Base-by-base conservation (phyloP, 495 filamentous ascomycete genomes). In the Penicillium herquei region DNA sequence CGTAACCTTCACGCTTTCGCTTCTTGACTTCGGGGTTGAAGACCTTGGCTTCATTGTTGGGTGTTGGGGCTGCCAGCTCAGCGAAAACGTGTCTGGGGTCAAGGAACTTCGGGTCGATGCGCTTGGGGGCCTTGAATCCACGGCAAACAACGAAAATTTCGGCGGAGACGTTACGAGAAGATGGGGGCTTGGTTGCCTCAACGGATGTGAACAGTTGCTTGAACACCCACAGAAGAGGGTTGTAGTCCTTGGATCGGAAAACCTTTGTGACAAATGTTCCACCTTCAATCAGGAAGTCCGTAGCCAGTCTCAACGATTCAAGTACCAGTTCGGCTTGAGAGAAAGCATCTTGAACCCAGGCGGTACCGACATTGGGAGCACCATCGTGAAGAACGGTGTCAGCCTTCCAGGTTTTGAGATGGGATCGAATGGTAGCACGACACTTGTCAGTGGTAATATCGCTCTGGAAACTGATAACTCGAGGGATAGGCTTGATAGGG, bases 381-480 rank as follows among this genome's bases (percentile, higher is more conserved):
- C 94, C 94, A 74, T 99, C 94, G 76, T 98, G 94, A 44, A 99
- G 80, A n/a, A 99, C 93, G 0, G 87, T 88, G 69, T 99, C 94
- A 40, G 92, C 95, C 71, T 97, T 98, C 92, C 91, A 97, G 16
- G 89, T 90, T 76, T 99, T 98, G 26, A 99, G 69, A 68, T 99
- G 93, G 39, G 84, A 81, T 58, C 92, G 78, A 48, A 99, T 89
- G 2, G 89, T 96, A n/a, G 92, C 85, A 48, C 93, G 83, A 69
- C 94, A 98, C 70, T 96, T 96, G 59, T 98, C 92, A 42, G 91
- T 96, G 0, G 94, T 98, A 67, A 99, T 99, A 74, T 99, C 94
- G 77, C 88, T 88, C 71, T 99, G 94, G 79, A 99, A 97, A 47
- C 89, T 88, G 52, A 96, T 97, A 57, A 87, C 87, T 72, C 87